These are phyloP conservation scores for Tripterygium wilfordii DNA, from an alignment of 177 flowering plant species.

Conservation along the genomic window DNA sequence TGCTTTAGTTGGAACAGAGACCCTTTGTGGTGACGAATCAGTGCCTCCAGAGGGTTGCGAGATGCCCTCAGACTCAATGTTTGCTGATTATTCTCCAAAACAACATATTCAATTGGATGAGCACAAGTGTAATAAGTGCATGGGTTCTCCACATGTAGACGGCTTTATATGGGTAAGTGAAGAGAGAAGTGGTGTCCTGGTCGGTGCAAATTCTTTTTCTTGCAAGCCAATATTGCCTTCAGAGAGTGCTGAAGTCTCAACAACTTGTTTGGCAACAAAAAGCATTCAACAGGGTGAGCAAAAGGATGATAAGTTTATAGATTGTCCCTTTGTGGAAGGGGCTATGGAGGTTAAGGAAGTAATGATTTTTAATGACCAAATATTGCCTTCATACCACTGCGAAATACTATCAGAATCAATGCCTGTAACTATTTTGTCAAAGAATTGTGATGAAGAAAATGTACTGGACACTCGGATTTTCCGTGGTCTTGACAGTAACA, in stretches of 20 bases:
- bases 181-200: slow-evolving; percentile 1
- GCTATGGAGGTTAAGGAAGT: neutral
- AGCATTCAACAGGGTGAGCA: slow-evolving; percentile 6
- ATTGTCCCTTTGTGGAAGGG: neutral
- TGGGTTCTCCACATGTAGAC: neutral
- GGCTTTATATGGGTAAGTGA: neutral
- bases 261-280: neutral
- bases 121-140: neutral
- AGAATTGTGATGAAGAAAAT: no score
- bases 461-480: no score
- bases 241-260: neutral
- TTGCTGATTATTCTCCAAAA: neutral
- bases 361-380: neutral
- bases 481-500: no score
- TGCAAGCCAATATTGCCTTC: neutral
- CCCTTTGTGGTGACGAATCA: neutral
- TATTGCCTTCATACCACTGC: no score
- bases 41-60: slow-evolving; percentile 1
- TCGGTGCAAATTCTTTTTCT: neutral
- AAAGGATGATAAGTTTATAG: neutral
- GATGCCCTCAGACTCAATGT: neutral
- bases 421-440: no score
- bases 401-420: no score
- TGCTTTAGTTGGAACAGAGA: neutral
- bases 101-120: neutral